These are phyloP conservation scores for Crithidia mellificae DNA, from an alignment of 208 protist species.

Conservation along the genomic window DNA sequence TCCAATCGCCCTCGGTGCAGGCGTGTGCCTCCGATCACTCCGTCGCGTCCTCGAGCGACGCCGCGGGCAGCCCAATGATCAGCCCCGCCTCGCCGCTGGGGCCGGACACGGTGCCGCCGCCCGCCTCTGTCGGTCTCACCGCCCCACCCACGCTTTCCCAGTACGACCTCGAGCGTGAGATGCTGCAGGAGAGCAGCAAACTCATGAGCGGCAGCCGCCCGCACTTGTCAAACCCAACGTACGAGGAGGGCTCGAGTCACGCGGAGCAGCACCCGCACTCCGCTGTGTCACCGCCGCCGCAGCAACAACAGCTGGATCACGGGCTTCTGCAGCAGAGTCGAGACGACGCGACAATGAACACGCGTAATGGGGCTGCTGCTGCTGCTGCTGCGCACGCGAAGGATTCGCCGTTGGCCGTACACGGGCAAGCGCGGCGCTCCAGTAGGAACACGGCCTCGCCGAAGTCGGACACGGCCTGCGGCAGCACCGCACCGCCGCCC, in stretches of 20 bases:
- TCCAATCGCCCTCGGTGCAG: neutral
- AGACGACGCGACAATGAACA: no score
- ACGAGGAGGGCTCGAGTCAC: no score
- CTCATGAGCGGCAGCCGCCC: no score
- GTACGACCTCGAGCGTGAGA: neutral
- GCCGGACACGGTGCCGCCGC: neutral
- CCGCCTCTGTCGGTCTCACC: conserved; percentile 5
- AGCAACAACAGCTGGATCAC: no score
- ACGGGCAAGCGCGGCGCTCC: neutral
- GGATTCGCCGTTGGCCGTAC: neutral
- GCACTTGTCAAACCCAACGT: no score
- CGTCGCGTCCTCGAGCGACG: neutral
- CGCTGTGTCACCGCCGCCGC: no score
- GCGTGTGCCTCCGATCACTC: neutral
- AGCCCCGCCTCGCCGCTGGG: neutral
- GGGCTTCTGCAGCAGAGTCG: no score
- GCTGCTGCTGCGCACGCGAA: neutral
- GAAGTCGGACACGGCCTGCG: neutral
- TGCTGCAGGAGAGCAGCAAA: neutral
- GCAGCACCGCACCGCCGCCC: neutral
- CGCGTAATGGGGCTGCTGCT: no score
- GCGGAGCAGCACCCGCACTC: no score
- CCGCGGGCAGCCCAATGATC: neutral
- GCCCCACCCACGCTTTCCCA: conserved; percentile 17
- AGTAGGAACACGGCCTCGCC: neutral